Base-by-base conservation (phyloP, 805 yeast species). In the Candida dendrica region DNA sequence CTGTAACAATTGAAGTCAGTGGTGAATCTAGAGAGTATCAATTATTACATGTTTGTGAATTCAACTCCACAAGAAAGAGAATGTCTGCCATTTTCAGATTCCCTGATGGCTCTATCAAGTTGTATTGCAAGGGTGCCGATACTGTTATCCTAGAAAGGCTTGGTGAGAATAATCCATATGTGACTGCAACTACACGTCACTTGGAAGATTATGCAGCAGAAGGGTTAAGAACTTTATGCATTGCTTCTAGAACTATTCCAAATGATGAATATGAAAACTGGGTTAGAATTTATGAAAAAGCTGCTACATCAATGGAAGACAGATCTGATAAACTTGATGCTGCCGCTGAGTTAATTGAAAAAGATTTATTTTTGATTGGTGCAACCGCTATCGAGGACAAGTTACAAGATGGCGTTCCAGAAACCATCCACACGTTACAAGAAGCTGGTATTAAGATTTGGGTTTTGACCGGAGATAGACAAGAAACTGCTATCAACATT, bases 81-180 rank as follows among this genome's bases (percentile, higher is more conserved):
- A 84, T 84, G 95, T 81, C 90, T 71, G 84, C 85, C 14, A 80
- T 84, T 48, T 71, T 84, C 32, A 83, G 82, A 58, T 68, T 85
- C 34, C 89, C 89, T 1, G 72, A 74, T 39, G 79, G 79, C 24
- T 77, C 70, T 40, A 87, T 83, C 1, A 61, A 84, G 34, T 64
- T 84, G 49, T 76, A 84, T 43, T 84, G 91, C 66, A 85, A 93
- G 61, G 99, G 99, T 57, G 99, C 99, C 4, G 99, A 93, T 60
- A 87, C 95, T 17, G 98, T 84, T 41, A 84, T 85, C 38, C 85
- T 81, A 54, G 75, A 81, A 4, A 70, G 95, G 60, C 67, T 85
- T 47, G 67, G 61, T 24, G 66, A 70, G 36, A 72, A 75, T 45
- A 68, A 72, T 40, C 48, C 63, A 2, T 56, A 84, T 45, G 66